Evolutionary conservation across 495 filamentous ascomycete species (phyloP).

Genomic region (Penicillium robsamsonii): DNA sequence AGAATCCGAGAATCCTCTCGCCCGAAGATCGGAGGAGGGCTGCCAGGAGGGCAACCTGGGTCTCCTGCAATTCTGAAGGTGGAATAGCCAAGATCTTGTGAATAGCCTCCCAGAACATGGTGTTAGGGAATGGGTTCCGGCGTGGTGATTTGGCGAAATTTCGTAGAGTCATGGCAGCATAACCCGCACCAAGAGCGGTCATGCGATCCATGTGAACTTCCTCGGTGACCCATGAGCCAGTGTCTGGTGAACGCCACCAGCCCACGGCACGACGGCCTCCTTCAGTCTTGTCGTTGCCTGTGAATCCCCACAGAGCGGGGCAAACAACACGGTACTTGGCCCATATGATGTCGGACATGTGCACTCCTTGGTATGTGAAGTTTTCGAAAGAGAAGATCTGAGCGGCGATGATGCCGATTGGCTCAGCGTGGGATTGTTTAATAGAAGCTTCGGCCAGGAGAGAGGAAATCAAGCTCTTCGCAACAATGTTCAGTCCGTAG

Average conservation of each 20-base stretch:
- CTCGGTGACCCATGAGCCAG: slow-evolving; percentile 56
- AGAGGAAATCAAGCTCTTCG: slow-evolving; percentile 73
- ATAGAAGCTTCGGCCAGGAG: slow-evolving; percentile 72
- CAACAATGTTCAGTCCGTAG: slow-evolving; percentile 78
- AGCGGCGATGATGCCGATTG: slow-evolving; percentile 73
- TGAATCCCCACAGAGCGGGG: slow-evolving; percentile 83
- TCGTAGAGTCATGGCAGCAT: slow-evolving; percentile 72
- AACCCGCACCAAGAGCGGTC: slow-evolving; percentile 82
- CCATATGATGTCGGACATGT: slow-evolving; percentile 81
- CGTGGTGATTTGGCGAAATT: slow-evolving; percentile 67
- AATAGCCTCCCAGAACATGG: slow-evolving; percentile 76
- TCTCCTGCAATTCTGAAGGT: slow-evolving; percentile 61
- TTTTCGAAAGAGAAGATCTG: slow-evolving; percentile 67
- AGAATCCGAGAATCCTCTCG: slow-evolving; percentile 69
- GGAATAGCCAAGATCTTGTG: slow-evolving; percentile 72
- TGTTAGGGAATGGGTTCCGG: slow-evolving; percentile 75
- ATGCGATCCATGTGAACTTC: slow-evolving; percentile 75
- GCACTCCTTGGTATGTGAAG: slow-evolving; percentile 66
- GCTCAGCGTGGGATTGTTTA: slow-evolving; percentile 70
- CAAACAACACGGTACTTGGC: slow-evolving; percentile 81
- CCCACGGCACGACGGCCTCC: slow-evolving; percentile 67
- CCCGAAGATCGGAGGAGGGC: slow-evolving; percentile 71
- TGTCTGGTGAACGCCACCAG: slow-evolving; percentile 61
- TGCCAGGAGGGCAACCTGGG: slow-evolving; percentile 75
- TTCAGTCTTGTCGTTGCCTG: slow-evolving; percentile 71